Conservation (phyloP, 78 protist species). For the Anaeramoeba flamelloides region DNA sequence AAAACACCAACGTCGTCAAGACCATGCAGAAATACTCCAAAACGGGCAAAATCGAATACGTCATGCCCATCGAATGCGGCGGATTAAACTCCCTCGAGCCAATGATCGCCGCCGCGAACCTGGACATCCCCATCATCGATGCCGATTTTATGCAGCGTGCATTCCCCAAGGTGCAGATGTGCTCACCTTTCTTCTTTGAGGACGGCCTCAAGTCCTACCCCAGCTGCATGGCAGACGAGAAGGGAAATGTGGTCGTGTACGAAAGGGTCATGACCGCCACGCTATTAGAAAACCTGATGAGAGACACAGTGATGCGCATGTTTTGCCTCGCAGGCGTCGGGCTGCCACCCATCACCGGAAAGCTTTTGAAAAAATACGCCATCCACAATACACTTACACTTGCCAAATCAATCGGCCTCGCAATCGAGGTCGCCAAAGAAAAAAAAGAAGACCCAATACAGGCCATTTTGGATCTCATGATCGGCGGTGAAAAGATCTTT, state of each 20-base stretch:
- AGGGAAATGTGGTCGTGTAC: not conserved
- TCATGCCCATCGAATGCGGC: not conserved
- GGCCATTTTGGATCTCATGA: not conserved
- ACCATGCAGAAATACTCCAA: not conserved
- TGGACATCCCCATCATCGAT: not conserved
- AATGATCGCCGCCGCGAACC: not conserved
- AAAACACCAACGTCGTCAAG: not conserved
- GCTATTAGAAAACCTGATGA: not conserved
- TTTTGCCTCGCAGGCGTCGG: not conserved
- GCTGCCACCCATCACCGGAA: not conserved
- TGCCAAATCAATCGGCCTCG: not conserved
- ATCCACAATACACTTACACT: not conserved
- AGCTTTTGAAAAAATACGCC: not conserved
- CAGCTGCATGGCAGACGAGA: not conserved
- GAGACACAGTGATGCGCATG: not conserved
- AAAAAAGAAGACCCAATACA: not conserved
- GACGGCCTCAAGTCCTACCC: not conserved
- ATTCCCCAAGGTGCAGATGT: not conserved
- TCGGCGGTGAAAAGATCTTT: not conserved
- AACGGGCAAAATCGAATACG: not conserved
- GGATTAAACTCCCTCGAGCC: not conserved
- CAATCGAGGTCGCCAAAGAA: not conserved
- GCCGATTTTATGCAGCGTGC: not conserved
- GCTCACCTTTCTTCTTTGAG: not conserved
- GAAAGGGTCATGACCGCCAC: not conserved